phyloP scores from a whole-genome alignment of 1,284 basidiomycete species.

The Trichosporon coremiiforme region DNA sequence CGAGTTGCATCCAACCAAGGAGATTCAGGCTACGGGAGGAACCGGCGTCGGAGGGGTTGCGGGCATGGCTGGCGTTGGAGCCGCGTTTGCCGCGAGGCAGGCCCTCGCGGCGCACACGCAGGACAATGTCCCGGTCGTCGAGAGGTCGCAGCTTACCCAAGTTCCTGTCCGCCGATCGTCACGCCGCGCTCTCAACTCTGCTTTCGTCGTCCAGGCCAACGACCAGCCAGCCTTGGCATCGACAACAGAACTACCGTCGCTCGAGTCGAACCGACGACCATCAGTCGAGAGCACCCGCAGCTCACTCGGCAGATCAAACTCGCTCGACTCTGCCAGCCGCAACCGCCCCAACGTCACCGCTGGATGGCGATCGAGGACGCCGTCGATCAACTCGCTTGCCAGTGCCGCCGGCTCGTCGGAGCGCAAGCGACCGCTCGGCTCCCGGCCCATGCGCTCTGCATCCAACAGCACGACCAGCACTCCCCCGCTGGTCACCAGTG shows the following conservation, averaged over 20 bases:
- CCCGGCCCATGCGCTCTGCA: not conserved
- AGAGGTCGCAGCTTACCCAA: not conserved
- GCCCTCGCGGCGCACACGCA: not conserved
- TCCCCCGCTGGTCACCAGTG: conserved; percentile 6
- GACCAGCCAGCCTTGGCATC: not conserved
- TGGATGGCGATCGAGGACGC: not conserved
- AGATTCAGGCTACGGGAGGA: not conserved
- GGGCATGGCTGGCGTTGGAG: not conserved
- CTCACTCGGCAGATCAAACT: conserved; percentile 5
- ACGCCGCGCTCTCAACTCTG: conserved; percentile 11
- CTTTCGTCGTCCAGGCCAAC: not conserved
- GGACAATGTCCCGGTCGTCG: not conserved
- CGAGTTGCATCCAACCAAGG: not conserved
- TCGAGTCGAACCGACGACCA: not conserved
- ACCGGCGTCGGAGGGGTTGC: not conserved
- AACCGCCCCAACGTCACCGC: conserved; percentile 2
- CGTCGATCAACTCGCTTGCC: conserved; percentile 4
- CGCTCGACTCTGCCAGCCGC: conserved; percentile 9
- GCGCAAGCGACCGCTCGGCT: not conserved
- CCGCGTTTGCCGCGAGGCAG: conserved; percentile 1
- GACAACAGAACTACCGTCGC: not conserved
- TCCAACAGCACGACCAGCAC: not conserved
- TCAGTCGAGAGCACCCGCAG: conserved; percentile 7
- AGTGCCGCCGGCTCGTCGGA: conserved; percentile 8
- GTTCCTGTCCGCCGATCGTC: conserved; percentile 8